Evolutionary conservation across 371 early-diverging fungal species (phyloP), one percentile per base, ranked within the genome.

Genomic region (Lichtheimia ramosa): DNA sequence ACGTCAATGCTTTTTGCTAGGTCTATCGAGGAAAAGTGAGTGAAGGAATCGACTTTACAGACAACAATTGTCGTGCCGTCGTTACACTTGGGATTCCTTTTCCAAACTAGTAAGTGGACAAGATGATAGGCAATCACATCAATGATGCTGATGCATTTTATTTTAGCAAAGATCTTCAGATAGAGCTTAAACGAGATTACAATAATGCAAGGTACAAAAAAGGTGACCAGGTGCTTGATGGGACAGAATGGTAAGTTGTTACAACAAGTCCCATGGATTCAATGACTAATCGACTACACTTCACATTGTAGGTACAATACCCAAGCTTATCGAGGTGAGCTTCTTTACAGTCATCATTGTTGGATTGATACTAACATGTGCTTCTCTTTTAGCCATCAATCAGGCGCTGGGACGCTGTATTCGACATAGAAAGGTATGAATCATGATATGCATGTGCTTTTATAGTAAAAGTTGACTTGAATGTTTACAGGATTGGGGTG

Each of bases 1-100:
- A 21, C 27, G 5, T n/a, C n/a, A 21, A 14, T 15, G 13, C n/a
- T 48, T 16, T 16, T 85, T 59, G 21, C 0, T 56, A 76, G 77
- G 78, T 80, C 0, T 95, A 87, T 65, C 78, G 97, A 24, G 99
- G 99, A 3, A 97, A 95, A 72, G 93, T 93, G 1, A 87, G 90
- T 28, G 99, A 98, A 71, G 99, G 99, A 8, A 89, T 97, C 51
- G 97, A 98, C 66, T 98, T 98, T 68, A 88, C 87, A 3, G 96
- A 98, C 72, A 72, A 83, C 41, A 83, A 86, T 43, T 93, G 93
- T 43, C 84, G 99, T 42, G 95, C 96, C 0, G 96, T 98, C 2
- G 74, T 97, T 27, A 81, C 90, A 0, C 73, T 95, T 15, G 96
- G 99, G n/a, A 93, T 98, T 58, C 99, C 99, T 0, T 98, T 73